Conservation (phyloP, 1,284 basidiomycete genomes). For the Irpex rosettiformis region DNA sequence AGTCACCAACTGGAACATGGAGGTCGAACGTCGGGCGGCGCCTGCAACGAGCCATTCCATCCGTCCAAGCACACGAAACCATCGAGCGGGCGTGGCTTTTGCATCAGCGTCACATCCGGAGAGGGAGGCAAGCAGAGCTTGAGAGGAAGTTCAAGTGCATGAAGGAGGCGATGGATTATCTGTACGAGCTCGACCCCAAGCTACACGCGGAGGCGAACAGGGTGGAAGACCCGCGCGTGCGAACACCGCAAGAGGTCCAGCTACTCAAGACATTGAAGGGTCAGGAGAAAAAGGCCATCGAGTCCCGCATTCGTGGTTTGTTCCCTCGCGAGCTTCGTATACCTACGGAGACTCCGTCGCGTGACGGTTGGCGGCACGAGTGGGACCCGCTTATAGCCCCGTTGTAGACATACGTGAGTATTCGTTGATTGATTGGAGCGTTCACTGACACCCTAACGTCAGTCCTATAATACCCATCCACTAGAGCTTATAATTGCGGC, state of each 20-base stretch:
- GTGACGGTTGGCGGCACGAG: constrained; percentile 76
- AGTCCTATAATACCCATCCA: neutral
- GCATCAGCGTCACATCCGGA: constrained; percentile 71
- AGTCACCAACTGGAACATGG: constrained; percentile 80
- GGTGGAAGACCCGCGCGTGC: constrained; percentile 67
- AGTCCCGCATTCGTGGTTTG: constrained; percentile 76
- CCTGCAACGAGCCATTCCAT: constrained; percentile 74
- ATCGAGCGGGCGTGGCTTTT: constrained; percentile 92
- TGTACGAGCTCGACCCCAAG: constrained; percentile 62
- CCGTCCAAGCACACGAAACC: constrained; percentile 88
- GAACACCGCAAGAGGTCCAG: constrained; percentile 54
- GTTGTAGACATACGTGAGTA: neutral
- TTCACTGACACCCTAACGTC: neutral
- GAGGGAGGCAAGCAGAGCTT: constrained; percentile 63
- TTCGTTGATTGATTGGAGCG: neutral
- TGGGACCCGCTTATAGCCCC: constrained; percentile 51
- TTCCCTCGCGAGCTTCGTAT: constrained; percentile 80
- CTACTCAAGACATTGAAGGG: constrained; percentile 60
- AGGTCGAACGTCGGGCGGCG: constrained; percentile 69
- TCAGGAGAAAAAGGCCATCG: constrained; percentile 66
- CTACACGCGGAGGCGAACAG: constrained; percentile 77
- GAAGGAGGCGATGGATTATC: constrained; percentile 76
- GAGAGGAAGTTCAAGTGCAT: constrained; percentile 74
- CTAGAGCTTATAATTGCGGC: neutral
- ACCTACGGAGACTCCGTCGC: constrained; percentile 76